Evolutionary conservation across 1,284 basidiomycete genomes (phyloP).

Genomic region (Leccinum fallax): DNA sequence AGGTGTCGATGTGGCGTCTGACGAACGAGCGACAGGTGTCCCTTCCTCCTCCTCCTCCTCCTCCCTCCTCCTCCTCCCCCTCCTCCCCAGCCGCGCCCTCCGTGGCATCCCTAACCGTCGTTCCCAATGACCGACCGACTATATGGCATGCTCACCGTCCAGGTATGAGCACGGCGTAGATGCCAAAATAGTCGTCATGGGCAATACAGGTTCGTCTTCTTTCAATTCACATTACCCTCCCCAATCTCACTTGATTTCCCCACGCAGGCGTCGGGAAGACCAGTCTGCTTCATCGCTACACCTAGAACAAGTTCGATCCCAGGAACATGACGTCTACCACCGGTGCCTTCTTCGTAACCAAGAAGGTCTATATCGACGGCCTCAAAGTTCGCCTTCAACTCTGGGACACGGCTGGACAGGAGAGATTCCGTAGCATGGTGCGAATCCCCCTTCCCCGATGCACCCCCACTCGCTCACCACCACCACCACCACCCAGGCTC

Average conservation of each 20-base stretch:
- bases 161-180: constrained; percentile 83
- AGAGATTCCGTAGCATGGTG: constrained; percentile 93
- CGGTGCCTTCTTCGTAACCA: constrained; percentile 93
- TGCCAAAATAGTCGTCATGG: constrained; percentile 97
- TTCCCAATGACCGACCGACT: constrained; percentile 44
- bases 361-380: constrained; percentile 89
- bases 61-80: constrained; percentile 14
- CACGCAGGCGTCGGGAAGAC: constrained; percentile 89
- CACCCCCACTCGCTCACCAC: constrained; percentile 20
- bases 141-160: constrained; percentile 53
- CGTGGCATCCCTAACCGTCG: constrained; percentile 35
- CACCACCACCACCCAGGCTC: constrained; percentile 59
- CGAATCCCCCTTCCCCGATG: constrained; percentile 29
- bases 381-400: constrained; percentile 84
- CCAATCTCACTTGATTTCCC: constrained; percentile 11
- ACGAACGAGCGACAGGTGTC: constrained; percentile 80
- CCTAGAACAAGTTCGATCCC: constrained; percentile 87
- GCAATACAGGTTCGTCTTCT: constrained; percentile 76
- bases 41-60: constrained; percentile 19
- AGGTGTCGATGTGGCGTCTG: constrained; percentile 93
- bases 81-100: constrained; percentile 23
- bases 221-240: constrained; percentile 12
- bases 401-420: constrained; percentile 99
- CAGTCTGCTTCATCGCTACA: constrained; percentile 90
- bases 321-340: constrained; percentile 89